Percentiles rank a stretch among this genome's conserved stretches.
phyloP scores from a whole-genome alignment of 2,329 filamentous ascomycete genomes.

The Aphanocladium album region DNA sequence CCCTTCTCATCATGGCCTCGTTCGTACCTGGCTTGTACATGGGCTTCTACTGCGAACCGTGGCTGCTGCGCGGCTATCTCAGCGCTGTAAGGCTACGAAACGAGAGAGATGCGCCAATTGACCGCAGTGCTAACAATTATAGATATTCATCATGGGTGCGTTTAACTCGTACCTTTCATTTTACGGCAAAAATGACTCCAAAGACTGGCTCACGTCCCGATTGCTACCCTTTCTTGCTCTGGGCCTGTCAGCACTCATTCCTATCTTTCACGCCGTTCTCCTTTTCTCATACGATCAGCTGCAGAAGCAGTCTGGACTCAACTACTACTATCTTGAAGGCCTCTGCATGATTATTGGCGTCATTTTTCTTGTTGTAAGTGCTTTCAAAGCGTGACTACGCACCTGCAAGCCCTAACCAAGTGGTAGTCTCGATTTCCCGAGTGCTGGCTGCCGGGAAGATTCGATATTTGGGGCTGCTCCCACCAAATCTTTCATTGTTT shows the following conservation, averaged over 20 bases:
- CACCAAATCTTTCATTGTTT: constrained; percentile 44
- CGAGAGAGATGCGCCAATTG: too few species aligned
- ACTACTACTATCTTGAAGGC: constrained; percentile 36
- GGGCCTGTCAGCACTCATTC: constrained; percentile 33
- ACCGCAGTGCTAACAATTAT: neutral
- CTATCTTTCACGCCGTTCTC: constrained; percentile 33
- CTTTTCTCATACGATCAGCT: constrained; percentile 35
- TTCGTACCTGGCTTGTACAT: constrained; percentile 37
- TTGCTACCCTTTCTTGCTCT: constrained; percentile 32
- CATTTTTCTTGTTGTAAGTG: constrained; percentile 35
- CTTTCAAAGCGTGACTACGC: neutral
- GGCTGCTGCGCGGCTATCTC: constrained; percentile 29
- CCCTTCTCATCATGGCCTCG: constrained; percentile 32
- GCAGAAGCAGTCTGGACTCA: constrained; percentile 33
- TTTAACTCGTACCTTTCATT: constrained; percentile 31
- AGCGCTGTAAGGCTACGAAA: neutral
- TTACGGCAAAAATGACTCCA: constrained; percentile 30
- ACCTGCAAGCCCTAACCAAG: neutral
- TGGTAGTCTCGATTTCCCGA: constrained; percentile 39
- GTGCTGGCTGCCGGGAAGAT: constrained; percentile 33
- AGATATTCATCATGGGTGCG: constrained; percentile 31
- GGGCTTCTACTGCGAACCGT: constrained; percentile 34
- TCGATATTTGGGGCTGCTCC: constrained; percentile 41
- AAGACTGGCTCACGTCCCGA: constrained; percentile 31
- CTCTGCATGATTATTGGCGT: constrained; percentile 32